Evolutionary conservation across 2,329 filamentous ascomycete genomes (phyloP).

Genomic region (Pezicula rhizophila): DNA sequence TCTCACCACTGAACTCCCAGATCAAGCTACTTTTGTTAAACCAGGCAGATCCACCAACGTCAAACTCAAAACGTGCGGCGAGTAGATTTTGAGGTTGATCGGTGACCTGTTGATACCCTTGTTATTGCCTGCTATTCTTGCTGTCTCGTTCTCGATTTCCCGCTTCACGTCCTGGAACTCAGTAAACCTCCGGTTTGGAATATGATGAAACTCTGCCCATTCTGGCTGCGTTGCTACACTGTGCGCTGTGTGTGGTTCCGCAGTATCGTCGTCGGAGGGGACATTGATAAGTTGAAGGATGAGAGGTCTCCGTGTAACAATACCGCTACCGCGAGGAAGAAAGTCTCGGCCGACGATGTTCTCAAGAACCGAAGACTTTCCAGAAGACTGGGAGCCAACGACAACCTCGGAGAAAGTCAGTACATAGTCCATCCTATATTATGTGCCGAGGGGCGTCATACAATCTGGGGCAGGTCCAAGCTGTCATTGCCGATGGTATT

Average conservation of each 20-base stretch:
- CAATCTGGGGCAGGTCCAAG: conserved; percentile 94
- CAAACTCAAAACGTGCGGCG: conserved; percentile 90
- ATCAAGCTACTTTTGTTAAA: conserved; percentile 70
- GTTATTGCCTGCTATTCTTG: conserved; percentile 90
- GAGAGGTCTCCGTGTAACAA: conserved; percentile 87
- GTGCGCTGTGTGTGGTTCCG: conserved; percentile 70
- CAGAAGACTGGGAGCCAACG: conserved; percentile 95
- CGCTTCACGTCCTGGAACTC: conserved; percentile 91
- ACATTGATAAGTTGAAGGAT: conserved; percentile 99
- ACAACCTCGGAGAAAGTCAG: conserved; percentile 62
- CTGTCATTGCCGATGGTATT: conserved; percentile 99
- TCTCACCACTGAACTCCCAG: neutral
- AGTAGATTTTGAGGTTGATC: conserved; percentile 98
- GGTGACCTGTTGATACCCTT: conserved; percentile 97
- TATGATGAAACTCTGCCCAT: conserved; percentile 96
- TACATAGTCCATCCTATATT: conserved; percentile 1
- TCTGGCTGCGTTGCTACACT: conserved; percentile 60
- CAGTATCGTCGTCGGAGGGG: conserved; percentile 64
- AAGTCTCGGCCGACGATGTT: conserved; percentile 99
- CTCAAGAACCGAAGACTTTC: conserved; percentile 96
- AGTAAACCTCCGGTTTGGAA: conserved; percentile 80
- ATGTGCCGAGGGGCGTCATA: conserved; percentile 42
- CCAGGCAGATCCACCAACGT: conserved; percentile 94
- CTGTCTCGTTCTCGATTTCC: conserved; percentile 96
- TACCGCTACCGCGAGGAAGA: conserved; percentile 89